Conservation (phyloP, 2,329 filamentous ascomycete genomes). For the Cercospora citrullina region DNA sequence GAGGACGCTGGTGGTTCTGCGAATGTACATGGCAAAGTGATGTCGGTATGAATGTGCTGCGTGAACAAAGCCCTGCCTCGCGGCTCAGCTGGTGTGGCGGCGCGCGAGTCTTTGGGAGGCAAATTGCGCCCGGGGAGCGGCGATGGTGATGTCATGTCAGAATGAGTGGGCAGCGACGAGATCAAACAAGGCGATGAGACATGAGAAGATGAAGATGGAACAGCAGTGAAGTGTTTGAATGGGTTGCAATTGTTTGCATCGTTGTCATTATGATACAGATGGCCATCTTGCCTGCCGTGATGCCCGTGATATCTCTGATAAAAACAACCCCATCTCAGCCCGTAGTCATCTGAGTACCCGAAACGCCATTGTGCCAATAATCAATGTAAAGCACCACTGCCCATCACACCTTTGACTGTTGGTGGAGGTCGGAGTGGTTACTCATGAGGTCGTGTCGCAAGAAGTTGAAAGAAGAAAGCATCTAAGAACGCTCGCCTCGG, state of each 20-base stretch:
- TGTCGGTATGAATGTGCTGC: background rate
- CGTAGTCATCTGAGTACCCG: slow-evolving; percentile 28
- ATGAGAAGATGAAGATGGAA: background rate
- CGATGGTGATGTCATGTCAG: background rate
- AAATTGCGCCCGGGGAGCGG: slow-evolving; percentile 19
- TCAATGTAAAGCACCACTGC: slow-evolving; percentile 31
- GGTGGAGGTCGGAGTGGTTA: slow-evolving; percentile 35
- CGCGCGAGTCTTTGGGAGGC: background rate
- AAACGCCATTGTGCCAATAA: slow-evolving; percentile 25
- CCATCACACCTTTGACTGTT: slow-evolving; percentile 35
- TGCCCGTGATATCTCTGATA: slow-evolving; percentile 38
- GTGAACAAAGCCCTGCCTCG: background rate
- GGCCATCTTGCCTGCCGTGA: slow-evolving; percentile 17
- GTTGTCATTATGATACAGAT: slow-evolving; percentile 45
- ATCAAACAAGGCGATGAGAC: background rate
- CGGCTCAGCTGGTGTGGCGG: background rate
- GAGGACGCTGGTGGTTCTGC: too few species aligned
- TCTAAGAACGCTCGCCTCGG: slow-evolving; percentile 56
- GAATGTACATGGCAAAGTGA: background rate
- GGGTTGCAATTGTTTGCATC: slow-evolving; percentile 35
- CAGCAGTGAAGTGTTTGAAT: slow-evolving; percentile 24
- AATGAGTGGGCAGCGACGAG: background rate
- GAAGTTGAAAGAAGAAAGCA: slow-evolving; percentile 30
- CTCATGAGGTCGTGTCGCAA: slow-evolving; percentile 27
- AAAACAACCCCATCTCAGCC: slow-evolving; percentile 32